Base-by-base conservation (phyloP, 805 yeast species). In the Ogataea polymorpha region DNA sequence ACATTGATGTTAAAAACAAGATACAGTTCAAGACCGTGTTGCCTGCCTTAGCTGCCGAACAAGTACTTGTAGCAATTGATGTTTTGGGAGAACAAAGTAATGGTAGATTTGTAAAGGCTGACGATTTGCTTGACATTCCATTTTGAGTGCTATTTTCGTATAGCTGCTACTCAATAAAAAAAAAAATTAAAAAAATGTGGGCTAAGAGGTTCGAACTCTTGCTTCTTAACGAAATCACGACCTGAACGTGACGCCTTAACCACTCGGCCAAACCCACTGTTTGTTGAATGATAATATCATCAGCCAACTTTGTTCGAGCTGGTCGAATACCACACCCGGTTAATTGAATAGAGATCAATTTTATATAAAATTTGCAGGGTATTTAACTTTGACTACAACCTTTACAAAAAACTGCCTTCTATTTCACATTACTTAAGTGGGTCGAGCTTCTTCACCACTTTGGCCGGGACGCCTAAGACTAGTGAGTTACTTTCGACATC, bases 391-490 rank as follows among this genome's bases (percentile, higher is more conserved):
- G 20, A 18, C 7, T 6, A 18, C 20, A 18, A 18, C 7, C 8
- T 7, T 10, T 20, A 7, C 21, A 20, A 6, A 4, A 3, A 20
- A 20, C 3, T 2, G 9, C 21, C 9, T 7, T 20, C 6, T 20
- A 20, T 32, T 24, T 3, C 44, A 39, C 18, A 28, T 44, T 14
- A 45, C 39, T 32, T 50, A 4, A 24, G 27, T 24, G 27, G 13
- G 3, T 24, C 14, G 58, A 44, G 36, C 63, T 60, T 31, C 33
- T 18, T 31, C 16, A 41, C 41, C n/a, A 41, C 56, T 24, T 27
- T 39, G 7, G 40, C 49, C 0, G 89, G 90, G 16, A 69, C 68
- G 0, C 90, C 90, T n/a, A 67, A 82, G 10, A 75, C 82, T 13
- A 82, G 74, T 0, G 74, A 63, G 43, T 70, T 65, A 3, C 74